Base-by-base conservation (phyloP, 306 rosid species). In the Carpinus viminea region DNA sequence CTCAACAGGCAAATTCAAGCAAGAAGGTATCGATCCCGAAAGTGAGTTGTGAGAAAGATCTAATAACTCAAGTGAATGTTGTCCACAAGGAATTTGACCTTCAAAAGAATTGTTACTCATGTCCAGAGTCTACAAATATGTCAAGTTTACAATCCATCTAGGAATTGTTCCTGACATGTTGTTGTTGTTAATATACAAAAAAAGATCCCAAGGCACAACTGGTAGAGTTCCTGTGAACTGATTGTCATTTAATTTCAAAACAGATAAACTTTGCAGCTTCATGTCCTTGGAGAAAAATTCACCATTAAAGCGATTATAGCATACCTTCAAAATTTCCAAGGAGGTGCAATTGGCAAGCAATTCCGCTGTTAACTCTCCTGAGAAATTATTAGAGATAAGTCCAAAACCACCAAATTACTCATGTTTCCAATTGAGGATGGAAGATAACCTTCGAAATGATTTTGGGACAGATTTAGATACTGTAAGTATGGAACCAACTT, bases 1-100 rank as follows among this genome's bases (percentile, higher is more conserved):
- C 0, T 5, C 0, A 41, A 5, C n/a, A 18, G 41, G 0, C 2
- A 1, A 3, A 12, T 34, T 18, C n/a, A 71, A 47, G 61, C 81
- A 78, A 2, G 76, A 59, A 7, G 81, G 81, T n/a, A 78, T 0
- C 3, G 53, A 20, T 21, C 81, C 81, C 12, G 60, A 55, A 4
- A 78, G 17, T 2, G 31, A 28, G 26, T 78, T 78, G 2, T 77
- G 34, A 36, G 74, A 68, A 4, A 77, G 20, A 45, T 66, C 74
- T 21, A 77, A 15, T 2, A 66, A 13, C 0, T 0, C 1, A 5
- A 21, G 12, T 2, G 4, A 56, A 48, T 5, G 1, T 5, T 0
- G 9, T 41, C 20, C 31, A 1, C 8, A 11, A 0, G 65, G 45
- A 41, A 77, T 20, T 16, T 68, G 12, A 38, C 74, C 80, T 9